Base-by-base conservation (phyloP, 192 early-diverging fungal genomes). In the Podila clonocystis region DNA sequence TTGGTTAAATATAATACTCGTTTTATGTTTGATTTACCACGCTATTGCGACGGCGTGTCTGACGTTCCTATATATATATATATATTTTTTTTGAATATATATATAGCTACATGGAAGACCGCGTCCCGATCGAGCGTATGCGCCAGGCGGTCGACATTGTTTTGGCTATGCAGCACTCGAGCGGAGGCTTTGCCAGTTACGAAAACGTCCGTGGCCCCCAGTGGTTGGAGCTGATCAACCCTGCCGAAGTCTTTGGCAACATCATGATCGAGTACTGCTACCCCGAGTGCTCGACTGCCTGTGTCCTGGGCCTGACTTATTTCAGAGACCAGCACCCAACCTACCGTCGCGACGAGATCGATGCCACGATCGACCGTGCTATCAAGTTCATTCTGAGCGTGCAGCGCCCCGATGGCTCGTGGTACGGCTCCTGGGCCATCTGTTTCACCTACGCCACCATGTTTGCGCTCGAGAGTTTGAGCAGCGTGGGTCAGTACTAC, bases 251-350 rank as follows among this genome's bases (percentile, higher is more conserved):
- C 20, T 99, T 99, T 93, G 96, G 95, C 36, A 94, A 94, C 68
- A 96, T 97, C 68, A 98, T 98, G 97, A 91, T 96, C 57, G 97
- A 97, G 84, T 99, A 99, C 88, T 86, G 86, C 58, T 99, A 99
- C 84, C 94, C 95, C 19, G 98, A 99, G 78, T 99, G 98, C 88
- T 97, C 98, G 13, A 97, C 97, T 11, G 93, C 97, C 30, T 95
- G 93, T 9, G 83, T 99, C 11, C 91, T 97, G 22, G 95, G 94
- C 9, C 86, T 99, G 62, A 86, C 89, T 13, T 87, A 89, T 2
- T 99, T 98, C 84, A 65, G 83, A 29, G 88, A 94, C 65, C 80
- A 84, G 33, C 89, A 91, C 77, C 96, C 97, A 9, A 88, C 92
- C 50, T 95, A 99, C 86, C 91, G 95, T 11, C 62, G 88, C 11